phyloP scores from a whole-genome alignment of 1,284 basidiomycete species.

The Golubevia pallescens region DNA sequence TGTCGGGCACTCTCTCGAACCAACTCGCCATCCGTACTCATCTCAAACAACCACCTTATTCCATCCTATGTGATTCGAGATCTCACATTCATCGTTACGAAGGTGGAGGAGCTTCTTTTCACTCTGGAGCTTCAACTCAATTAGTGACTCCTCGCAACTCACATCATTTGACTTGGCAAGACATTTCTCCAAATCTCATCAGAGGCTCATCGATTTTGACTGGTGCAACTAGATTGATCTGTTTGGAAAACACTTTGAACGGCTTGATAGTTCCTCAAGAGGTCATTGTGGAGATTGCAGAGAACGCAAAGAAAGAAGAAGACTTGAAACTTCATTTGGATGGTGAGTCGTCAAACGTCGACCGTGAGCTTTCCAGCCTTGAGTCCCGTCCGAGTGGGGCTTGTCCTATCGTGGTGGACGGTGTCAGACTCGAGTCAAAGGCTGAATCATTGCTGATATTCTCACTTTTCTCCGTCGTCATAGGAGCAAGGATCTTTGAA shows the following conservation, averaged over 20 bases:
- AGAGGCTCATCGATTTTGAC: constrained; percentile 12
- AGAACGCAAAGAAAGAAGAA: constrained; percentile 21
- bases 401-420: too few species aligned
- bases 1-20: constrained; percentile 57
- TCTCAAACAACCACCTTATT: constrained; percentile 37
- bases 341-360: constrained; percentile 12
- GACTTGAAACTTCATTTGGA: constrained; percentile 53
- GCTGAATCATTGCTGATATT: too few species aligned
- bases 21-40: constrained; percentile 58
- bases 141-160: constrained; percentile 36
- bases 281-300: constrained; percentile 51
- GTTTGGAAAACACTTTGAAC: constrained; percentile 57
- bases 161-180: constrained; percentile 45
- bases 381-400: too few species aligned
- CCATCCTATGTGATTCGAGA: constrained; percentile 49
- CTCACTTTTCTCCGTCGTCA: too few species aligned
- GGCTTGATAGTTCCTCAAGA: constrained; percentile 60
- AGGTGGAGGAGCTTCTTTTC: constrained; percentile 53
- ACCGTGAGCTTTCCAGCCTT: too few species aligned
- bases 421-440: too few species aligned
- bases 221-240: constrained; percentile 45
- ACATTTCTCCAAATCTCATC: constrained; percentile 35
- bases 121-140: constrained; percentile 44
- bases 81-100: constrained; percentile 56
- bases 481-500: constrained; percentile 56